These are phyloP conservation scores for Apiospora kogelbergensis DNA, from an alignment of 2,329 filamentous ascomycete species.

Conservation along the genomic window DNA sequence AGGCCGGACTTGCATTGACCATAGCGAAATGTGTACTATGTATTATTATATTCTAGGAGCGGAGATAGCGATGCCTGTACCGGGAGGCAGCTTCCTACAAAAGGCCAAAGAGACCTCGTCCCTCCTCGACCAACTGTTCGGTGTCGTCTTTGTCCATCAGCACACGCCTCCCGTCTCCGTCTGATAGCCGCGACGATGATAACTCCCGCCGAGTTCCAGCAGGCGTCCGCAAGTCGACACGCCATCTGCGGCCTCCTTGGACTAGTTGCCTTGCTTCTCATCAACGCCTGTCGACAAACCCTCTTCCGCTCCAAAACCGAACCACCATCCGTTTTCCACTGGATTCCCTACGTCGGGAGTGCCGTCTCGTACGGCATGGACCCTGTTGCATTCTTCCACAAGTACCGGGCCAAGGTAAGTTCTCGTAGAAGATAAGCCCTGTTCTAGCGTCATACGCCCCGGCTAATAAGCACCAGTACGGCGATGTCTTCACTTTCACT, in stretches of 20 bases:
- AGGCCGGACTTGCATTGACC: too few species aligned
- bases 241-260: not conserved
- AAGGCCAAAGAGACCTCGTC: not conserved
- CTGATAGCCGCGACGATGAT: not conserved
- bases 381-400: constrained; percentile 66
- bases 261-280: constrained; percentile 4
- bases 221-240: not conserved
- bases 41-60: too few species aligned
- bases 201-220: not conserved
- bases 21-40: too few species aligned
- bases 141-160: not conserved
- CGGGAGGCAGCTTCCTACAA: not conserved
- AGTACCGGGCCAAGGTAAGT: constrained; percentile 52
- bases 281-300: constrained; percentile 20
- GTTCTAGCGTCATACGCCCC: too few species aligned
- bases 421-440: not conserved
- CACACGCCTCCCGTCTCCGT: not conserved
- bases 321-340: constrained; percentile 59
- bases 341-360: constrained; percentile 64
- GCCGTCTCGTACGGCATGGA: constrained; percentile 72
- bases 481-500: constrained; percentile 54
- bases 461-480: constrained; percentile 33
- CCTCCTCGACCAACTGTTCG: not conserved
- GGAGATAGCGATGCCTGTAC: not conserved
- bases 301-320: constrained; percentile 44